A percentile compares a stretch with the other conserved stretches of the same genome.
These are phyloP conservation scores for Chlamydomonas incerta DNA, from an alignment of 139 green algal species.

Conservation along the genomic window DNA sequence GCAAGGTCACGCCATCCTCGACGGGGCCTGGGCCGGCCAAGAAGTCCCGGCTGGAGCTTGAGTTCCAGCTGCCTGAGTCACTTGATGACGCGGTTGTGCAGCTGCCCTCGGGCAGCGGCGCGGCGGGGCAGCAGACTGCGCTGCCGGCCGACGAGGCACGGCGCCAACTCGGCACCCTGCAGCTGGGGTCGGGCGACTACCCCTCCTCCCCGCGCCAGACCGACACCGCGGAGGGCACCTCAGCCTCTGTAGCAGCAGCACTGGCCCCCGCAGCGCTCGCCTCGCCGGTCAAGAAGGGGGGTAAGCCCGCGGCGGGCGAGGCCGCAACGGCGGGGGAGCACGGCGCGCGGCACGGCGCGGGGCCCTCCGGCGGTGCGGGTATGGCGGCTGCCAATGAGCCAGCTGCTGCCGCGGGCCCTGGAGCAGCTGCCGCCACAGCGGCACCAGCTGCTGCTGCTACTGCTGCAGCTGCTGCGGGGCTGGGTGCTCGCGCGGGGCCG, in stretches of 20 bases:
- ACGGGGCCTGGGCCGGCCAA: not conserved
- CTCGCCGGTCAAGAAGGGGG: too few relatives aligned
- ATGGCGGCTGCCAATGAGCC: too few relatives aligned
- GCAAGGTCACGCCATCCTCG: too few relatives aligned
- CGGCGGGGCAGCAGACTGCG: not conserved
- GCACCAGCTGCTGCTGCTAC: not conserved
- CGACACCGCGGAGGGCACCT: too few relatives aligned
- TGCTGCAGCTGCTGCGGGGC: not conserved
- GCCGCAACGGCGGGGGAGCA: too few relatives aligned
- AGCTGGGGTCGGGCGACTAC: conserved; percentile 18
- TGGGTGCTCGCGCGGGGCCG: too few relatives aligned
- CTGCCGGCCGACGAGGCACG: conserved; percentile 24
- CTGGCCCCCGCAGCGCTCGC: too few relatives aligned
- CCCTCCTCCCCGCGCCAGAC: not conserved
- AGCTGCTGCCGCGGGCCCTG: too few relatives aligned
- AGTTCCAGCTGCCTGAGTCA: conserved; percentile 14
- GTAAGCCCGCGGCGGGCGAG: too few relatives aligned
- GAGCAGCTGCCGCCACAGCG: too few relatives aligned
- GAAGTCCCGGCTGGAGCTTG: conserved; percentile 4
- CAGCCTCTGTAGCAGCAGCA: not conserved
- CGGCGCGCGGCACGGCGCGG: too few relatives aligned
- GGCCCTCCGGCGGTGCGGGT: too few relatives aligned
- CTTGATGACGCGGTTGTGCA: conserved; percentile 30
- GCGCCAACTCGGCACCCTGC: conserved; percentile 18
- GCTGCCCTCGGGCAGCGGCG: not conserved